Percentiles rank a stretch among this genome's conserved stretches.
These are phyloP conservation scores for Microcos paniculata DNA, from an alignment of 345 rosid genomes.

Conservation along the genomic window DNA sequence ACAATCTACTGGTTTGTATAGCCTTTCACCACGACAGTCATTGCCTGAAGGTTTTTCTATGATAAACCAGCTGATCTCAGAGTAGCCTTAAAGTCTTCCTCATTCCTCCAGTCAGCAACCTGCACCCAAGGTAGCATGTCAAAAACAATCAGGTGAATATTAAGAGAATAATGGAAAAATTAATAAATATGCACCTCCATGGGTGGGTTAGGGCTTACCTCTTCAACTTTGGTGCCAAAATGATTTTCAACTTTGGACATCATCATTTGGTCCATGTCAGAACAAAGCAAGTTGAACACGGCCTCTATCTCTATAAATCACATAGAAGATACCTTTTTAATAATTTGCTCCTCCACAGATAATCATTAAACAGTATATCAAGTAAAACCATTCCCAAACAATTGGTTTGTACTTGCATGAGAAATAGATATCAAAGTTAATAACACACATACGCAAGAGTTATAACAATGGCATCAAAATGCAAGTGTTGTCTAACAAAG, in stretches of 20 bases:
- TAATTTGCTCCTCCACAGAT: not conserved
- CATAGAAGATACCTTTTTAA: not conserved
- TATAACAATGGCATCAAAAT: not conserved
- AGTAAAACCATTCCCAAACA: not conserved
- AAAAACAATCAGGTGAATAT: not conserved
- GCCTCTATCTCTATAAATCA: constrained; percentile 58
- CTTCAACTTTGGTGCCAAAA: constrained; percentile 42
- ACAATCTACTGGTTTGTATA: not conserved
- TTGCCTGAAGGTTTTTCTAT: not conserved
- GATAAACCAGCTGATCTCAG: constrained; percentile 55
- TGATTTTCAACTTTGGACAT: constrained; percentile 77
- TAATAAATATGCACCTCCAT: not conserved
- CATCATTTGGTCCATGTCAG: constrained; percentile 40
- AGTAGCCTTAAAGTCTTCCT: constrained; percentile 48
- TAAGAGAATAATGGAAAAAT: not conserved
- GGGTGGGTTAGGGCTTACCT: constrained; percentile 36
- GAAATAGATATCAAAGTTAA: not conserved
- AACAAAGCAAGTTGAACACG: constrained; percentile 71
- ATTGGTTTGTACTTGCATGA: not conserved
- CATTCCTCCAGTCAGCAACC: constrained; percentile 48
- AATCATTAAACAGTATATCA: not conserved
- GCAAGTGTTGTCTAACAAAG: not conserved
- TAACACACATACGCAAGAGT: not conserved
- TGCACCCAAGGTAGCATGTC: constrained; percentile 14
- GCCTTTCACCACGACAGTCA: not conserved